phyloP scores from a whole-genome alignment of 2,329 filamentous ascomycete genomes.

The Colletotrichum sp. region DNA sequence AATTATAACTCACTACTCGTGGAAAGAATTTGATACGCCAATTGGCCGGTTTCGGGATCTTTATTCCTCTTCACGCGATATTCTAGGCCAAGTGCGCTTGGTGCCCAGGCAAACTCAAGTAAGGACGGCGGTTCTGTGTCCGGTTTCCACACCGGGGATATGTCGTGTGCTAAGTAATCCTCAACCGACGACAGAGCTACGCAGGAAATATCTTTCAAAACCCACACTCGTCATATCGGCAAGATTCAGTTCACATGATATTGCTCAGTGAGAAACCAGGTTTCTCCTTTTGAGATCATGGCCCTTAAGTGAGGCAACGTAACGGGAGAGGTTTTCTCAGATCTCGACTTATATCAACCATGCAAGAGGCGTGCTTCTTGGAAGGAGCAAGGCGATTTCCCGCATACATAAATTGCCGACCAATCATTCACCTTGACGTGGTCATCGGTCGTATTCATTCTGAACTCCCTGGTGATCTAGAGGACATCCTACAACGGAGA shows the following conservation, averaged over 20 bases:
- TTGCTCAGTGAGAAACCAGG: too few species aligned
- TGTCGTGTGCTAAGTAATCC: background rate
- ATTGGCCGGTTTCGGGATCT: accelerated
- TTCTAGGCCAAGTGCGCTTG: background rate
- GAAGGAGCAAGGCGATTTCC: accelerated
- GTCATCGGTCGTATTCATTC: background rate
- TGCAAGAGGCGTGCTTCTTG: background rate
- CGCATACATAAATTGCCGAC: background rate
- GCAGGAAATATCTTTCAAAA: accelerated
- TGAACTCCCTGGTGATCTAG: background rate
- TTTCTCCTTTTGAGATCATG: background rate
- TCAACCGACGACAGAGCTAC: background rate
- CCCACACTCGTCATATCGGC: accelerated
- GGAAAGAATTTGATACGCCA: background rate
- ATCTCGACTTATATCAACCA: background rate
- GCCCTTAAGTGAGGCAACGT: background rate
- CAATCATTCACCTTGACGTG: background rate
- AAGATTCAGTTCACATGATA: background rate
- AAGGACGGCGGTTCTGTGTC: background rate
- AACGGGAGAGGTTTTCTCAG: too few species aligned
- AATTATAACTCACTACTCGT: background rate
- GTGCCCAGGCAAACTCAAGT: background rate
- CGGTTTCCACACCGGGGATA: accelerated
- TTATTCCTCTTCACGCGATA: background rate
- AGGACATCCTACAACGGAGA: accelerated